phyloP scores from a whole-genome alignment of 441 rosid genomes.

The Arabidopsis hybrid region DNA sequence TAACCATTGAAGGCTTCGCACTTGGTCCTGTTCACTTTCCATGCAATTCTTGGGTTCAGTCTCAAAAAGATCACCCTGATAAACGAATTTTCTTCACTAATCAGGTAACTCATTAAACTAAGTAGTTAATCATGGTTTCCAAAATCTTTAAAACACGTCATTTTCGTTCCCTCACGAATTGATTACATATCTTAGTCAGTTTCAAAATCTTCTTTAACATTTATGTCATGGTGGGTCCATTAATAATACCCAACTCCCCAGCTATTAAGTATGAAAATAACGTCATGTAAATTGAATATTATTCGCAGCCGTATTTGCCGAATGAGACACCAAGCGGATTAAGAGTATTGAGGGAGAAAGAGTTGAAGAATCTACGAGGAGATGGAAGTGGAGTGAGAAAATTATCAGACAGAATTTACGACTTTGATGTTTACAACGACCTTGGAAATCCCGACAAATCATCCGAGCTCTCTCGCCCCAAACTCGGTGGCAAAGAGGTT shows the following conservation, averaged over 20 bases:
- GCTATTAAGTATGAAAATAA: background rate
- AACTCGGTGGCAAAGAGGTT: conserved; percentile 66
- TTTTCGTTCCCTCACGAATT: conserved; percentile 19
- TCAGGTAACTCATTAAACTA: conserved; percentile 56
- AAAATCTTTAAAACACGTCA: conserved; percentile 10
- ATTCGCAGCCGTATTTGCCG: conserved; percentile 82
- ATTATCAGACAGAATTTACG: conserved; percentile 80
- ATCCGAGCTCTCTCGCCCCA: conserved; percentile 62
- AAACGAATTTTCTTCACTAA: conserved; percentile 84
- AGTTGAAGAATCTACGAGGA: conserved; percentile 73
- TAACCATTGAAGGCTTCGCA: conserved; percentile 88
- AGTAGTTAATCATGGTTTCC: background rate
- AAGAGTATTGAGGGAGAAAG: conserved; percentile 71
- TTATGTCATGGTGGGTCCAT: conserved; percentile 31
- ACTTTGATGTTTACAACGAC: conserved; percentile 84
- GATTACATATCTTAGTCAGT: conserved; percentile 17
- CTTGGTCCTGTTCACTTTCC: conserved; percentile 84
- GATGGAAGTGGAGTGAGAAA: conserved; percentile 73
- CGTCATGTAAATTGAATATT: background rate
- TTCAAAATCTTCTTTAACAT: background rate
- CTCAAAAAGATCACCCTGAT: conserved; percentile 64
- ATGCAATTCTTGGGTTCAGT: conserved; percentile 95
- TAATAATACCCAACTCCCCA: conserved; percentile 16
- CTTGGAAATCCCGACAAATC: conserved; percentile 91
- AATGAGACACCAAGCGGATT: conserved; percentile 87